Percentiles rank a stretch among this genome's conserved stretches.
Conservation (phyloP, 163 green algal species). For the Smithsoniella earleae region DNA sequence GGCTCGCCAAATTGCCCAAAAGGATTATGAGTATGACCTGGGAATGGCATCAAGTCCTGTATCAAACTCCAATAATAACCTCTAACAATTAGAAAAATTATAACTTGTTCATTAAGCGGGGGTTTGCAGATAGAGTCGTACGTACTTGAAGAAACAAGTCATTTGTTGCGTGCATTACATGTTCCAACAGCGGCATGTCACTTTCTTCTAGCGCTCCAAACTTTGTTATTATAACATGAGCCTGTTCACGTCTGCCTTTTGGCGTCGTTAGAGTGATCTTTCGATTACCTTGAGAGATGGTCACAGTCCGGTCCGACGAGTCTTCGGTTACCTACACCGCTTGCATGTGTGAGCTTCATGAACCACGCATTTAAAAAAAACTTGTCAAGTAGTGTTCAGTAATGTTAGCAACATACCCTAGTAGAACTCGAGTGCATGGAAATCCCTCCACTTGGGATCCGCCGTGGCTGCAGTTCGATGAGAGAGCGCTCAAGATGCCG, state of each 20-base stretch:
- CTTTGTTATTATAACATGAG: neutral
- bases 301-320: neutral
- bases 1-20: no score
- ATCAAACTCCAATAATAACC: neutral
- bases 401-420: neutral
- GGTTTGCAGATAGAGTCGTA: neutral
- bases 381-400: neutral
- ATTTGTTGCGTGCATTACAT: constrained; percentile 2
- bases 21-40: no score
- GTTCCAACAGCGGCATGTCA: constrained; percentile 15
- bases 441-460: neutral
- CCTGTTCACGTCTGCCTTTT: neutral
- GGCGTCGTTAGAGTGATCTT: neutral
- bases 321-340: constrained; percentile 1
- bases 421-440: neutral
- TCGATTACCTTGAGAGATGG: constrained; percentile 4
- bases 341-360: neutral
- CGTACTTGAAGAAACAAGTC: neutral
- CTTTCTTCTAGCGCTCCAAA: neutral
- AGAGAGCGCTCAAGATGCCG: neutral
- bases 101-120: neutral
- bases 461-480: neutral
- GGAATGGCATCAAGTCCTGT: neutral
- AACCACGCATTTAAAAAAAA: neutral
- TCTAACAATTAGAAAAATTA: neutral